These are phyloP conservation scores for Pythium rishiriense DNA, from an alignment of 352 stramenopile genomes.

Conservation along the genomic window DNA sequence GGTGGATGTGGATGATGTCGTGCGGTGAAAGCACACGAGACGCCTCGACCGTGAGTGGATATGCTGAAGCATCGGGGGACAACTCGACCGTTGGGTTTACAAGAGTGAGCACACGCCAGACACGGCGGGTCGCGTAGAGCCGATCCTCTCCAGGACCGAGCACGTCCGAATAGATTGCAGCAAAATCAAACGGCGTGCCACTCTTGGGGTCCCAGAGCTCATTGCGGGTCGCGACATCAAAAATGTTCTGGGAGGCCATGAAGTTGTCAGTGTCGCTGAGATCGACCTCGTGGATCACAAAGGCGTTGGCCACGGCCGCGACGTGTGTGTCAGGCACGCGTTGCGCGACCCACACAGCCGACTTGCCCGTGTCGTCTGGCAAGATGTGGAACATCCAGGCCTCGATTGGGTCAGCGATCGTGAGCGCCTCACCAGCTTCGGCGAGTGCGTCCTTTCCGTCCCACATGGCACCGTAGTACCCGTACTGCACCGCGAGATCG, in stretches of 20 bases:
- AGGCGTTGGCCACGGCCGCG: conserved; percentile 91
- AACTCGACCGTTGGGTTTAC: conserved; percentile 66
- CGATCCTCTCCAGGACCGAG: conserved; percentile 38
- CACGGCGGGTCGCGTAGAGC: conserved; percentile 85
- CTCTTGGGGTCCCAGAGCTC: conserved; percentile 66
- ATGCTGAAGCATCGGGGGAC: conserved; percentile 62
- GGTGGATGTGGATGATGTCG: conserved; percentile 89
- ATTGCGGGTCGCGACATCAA: conserved; percentile 79
- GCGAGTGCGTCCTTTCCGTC: conserved; percentile 55
- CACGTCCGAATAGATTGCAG: conserved; percentile 72
- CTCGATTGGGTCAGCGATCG: conserved; percentile 87
- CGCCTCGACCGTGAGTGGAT: conserved; percentile 84
- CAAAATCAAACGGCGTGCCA: conserved; percentile 85
- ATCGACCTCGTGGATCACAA: conserved; percentile 91
- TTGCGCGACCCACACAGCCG: conserved; percentile 93
- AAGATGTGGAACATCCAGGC: conserved; percentile 96
- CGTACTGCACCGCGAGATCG: conserved; percentile 89
- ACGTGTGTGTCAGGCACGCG: conserved; percentile 86
- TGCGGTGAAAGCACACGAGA: conserved; percentile 51
- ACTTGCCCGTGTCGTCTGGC: conserved; percentile 90
- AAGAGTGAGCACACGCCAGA: conserved; percentile 89
- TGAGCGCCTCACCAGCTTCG: conserved; percentile 90
- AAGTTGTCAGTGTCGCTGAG: conserved; percentile 78
- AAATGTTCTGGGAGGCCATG: conserved; percentile 87
- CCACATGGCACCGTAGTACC: conserved; percentile 92